These are phyloP conservation scores for Aspergillus vadensis DNA, from an alignment of 2,329 filamentous ascomycete genomes.

Conservation along the genomic window DNA sequence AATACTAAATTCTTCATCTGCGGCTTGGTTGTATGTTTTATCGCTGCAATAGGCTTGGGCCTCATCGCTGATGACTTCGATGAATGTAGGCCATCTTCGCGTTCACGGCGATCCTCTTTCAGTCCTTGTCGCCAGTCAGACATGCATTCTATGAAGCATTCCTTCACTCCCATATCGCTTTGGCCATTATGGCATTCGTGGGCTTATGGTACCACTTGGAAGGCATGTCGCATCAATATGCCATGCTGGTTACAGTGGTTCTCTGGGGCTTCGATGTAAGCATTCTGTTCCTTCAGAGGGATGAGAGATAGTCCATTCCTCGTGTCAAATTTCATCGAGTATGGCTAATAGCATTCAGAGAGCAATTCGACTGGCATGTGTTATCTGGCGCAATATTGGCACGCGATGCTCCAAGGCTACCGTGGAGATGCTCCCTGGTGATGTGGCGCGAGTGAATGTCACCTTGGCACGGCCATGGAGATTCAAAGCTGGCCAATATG, in stretches of 20 bases:
- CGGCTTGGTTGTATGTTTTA: conserved; percentile 37
- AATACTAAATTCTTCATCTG: conserved; percentile 32
- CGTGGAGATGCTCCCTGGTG: conserved; percentile 58
- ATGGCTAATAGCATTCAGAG: conserved; percentile 30
- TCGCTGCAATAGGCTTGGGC: conserved; percentile 49
- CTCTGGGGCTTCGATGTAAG: conserved; percentile 39
- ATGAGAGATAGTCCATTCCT: no score
- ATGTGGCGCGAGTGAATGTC: conserved; percentile 53
- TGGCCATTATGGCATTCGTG: conserved; percentile 43
- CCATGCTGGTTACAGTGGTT: conserved; percentile 34
- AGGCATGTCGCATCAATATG: conserved; percentile 32
- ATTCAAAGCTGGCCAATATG: conserved; percentile 52
- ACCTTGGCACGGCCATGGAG: conserved; percentile 34
- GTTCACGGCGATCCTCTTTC: conserved; percentile 42
- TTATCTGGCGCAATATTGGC: conserved; percentile 56
- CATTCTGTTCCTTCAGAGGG: no score
- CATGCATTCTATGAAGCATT: conserved; percentile 50
- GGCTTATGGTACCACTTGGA: conserved; percentile 41
- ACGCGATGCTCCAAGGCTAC: conserved; percentile 51
- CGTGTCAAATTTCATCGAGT: neutral
- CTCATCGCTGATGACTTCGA: conserved; percentile 52
- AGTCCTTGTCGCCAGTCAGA: conserved; percentile 45
- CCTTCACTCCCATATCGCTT: conserved; percentile 44
- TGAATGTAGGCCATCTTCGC: conserved; percentile 36
- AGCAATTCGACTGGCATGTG: conserved; percentile 47